Evolutionary conservation across 495 filamentous ascomycete species (phyloP).

Genomic region (Podospora pseudopauciseta): DNA sequence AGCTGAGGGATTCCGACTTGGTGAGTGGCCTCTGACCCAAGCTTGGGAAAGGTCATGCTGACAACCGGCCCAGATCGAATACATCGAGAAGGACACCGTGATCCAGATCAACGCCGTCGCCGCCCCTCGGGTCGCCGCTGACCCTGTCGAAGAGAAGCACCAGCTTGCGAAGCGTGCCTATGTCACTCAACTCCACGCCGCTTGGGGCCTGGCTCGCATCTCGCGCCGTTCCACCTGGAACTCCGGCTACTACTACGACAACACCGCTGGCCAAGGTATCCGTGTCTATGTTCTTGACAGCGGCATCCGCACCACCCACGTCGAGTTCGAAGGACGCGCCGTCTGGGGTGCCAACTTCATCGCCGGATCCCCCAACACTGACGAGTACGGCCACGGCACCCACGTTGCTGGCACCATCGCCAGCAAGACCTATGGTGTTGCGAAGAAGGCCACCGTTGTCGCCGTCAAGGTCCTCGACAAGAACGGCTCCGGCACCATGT

Average conservation of each 20-base stretch:
- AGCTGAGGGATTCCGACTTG: slow-evolving; percentile 14
- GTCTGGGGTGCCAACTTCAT: slow-evolving; percentile 55
- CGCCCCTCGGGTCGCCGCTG: background rate
- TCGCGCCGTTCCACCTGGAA: slow-evolving; percentile 42
- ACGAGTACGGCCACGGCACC: slow-evolving; percentile 60
- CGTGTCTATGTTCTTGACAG: slow-evolving; percentile 54
- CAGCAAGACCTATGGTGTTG: slow-evolving; percentile 57
- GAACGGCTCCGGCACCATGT: slow-evolving; percentile 40
- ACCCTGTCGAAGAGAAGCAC: slow-evolving; percentile 1
- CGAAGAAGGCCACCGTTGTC: slow-evolving; percentile 59
- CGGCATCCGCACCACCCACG: slow-evolving; percentile 53
- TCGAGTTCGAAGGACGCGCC: slow-evolving; percentile 54
- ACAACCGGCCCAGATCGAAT: slow-evolving; percentile 18
- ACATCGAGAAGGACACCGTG: slow-evolving; percentile 22
- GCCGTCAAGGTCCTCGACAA: slow-evolving; percentile 62
- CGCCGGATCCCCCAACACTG: slow-evolving; percentile 39
- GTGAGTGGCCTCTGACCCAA: background rate
- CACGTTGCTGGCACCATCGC: slow-evolving; percentile 62
- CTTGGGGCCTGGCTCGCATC: slow-evolving; percentile 57
- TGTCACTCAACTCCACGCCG: slow-evolving; percentile 20
- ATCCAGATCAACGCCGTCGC: slow-evolving; percentile 11
- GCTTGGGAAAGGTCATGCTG: background rate
- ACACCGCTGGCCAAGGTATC: slow-evolving; percentile 13
- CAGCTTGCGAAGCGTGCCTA: slow-evolving; percentile 17
- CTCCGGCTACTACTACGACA: slow-evolving; percentile 40